Evolutionary conservation across 2,329 filamentous ascomycete species (phyloP).

Genomic region (Trichoderma simmonsii): DNA sequence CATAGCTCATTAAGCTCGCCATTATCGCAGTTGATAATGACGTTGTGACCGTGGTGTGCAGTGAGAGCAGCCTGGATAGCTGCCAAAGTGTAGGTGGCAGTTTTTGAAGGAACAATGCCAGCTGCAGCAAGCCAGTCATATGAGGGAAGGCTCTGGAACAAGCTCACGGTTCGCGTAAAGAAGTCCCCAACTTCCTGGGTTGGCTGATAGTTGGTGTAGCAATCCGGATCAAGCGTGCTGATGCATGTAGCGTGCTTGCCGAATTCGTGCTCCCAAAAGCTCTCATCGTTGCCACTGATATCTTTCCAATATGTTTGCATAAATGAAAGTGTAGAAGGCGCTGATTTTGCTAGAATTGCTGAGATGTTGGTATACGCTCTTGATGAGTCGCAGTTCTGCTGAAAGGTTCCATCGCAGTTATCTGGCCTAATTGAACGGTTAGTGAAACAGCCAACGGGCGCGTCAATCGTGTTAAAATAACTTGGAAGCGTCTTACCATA

Average conservation of each 20-base stretch:
- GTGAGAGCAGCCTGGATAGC: slow-evolving; percentile 58
- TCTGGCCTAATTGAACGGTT: slow-evolving; percentile 42
- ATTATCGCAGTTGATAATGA: slow-evolving; percentile 56
- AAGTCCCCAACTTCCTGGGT: slow-evolving; percentile 66
- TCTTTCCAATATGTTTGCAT: slow-evolving; percentile 74
- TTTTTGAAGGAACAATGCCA: slow-evolving; percentile 54
- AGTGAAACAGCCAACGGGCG: background rate
- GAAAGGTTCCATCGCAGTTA: slow-evolving; percentile 67
- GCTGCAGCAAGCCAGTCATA: slow-evolving; percentile 60
- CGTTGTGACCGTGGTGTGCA: slow-evolving; percentile 50
- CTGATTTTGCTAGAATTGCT: slow-evolving; percentile 55
- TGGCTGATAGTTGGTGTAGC: slow-evolving; percentile 59
- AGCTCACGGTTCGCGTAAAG: slow-evolving; percentile 60
- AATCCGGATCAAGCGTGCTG: slow-evolving; percentile 62
- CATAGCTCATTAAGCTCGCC: slow-evolving; percentile 51
- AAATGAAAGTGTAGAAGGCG: slow-evolving; percentile 54
- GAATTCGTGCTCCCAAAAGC: slow-evolving; percentile 74
- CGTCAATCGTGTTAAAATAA: background rate
- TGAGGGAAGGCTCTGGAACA: slow-evolving; percentile 67
- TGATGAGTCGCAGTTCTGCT: slow-evolving; percentile 59
- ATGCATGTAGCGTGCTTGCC: slow-evolving; percentile 72
- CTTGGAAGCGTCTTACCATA: slow-evolving; percentile 46
- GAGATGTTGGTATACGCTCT: slow-evolving; percentile 65
- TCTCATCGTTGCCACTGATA: slow-evolving; percentile 59
- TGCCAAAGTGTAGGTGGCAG: slow-evolving; percentile 54